Conservation (phyloP, 1,284 basidiomycete genomes). For the Inonotus obliquus region DNA sequence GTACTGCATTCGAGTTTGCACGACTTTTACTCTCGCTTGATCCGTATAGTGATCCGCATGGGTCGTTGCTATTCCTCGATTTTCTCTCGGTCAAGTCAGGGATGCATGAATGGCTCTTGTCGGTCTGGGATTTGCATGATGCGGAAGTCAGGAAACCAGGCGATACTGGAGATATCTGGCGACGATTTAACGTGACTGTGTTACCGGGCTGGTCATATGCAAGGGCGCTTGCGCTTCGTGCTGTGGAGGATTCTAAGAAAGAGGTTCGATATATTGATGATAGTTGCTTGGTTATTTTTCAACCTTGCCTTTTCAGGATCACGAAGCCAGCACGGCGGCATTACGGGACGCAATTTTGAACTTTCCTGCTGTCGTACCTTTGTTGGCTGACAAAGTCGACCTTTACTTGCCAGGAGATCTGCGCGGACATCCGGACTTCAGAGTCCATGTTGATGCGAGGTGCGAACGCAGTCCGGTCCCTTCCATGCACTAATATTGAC, state of each 20-base stretch:
- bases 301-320: slow-evolving; percentile 32
- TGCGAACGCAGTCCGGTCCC: slow-evolving; percentile 29
- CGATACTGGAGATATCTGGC: slow-evolving; percentile 23
- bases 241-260: slow-evolving; percentile 48
- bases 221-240: slow-evolving; percentile 65
- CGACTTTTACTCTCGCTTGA: slow-evolving; percentile 78
- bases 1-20: slow-evolving; percentile 87
- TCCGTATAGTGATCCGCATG: slow-evolving; percentile 82
- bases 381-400: slow-evolving; percentile 82
- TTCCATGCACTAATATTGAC: slow-evolving; percentile 24
- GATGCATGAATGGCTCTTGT: slow-evolving; percentile 77
- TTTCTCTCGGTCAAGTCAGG: slow-evolving; percentile 77
- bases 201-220: slow-evolving; percentile 83
- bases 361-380: slow-evolving; percentile 76
- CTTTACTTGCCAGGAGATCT: slow-evolving; percentile 56
- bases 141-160: slow-evolving; percentile 27
- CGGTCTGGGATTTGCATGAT: slow-evolving; percentile 52
- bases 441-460: slow-evolving; percentile 64
- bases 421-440: slow-evolving; percentile 57
- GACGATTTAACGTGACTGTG: slow-evolving; percentile 48
- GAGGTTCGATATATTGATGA: slow-evolving; percentile 33
- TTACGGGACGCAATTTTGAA: slow-evolving; percentile 67
- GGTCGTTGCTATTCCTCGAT: slow-evolving; percentile 79
- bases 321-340: slow-evolving; percentile 57
- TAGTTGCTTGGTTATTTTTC: not conserved